Evolutionary conservation across 805 yeast species (phyloP).

Genomic region (Candida parachauliodes): DNA sequence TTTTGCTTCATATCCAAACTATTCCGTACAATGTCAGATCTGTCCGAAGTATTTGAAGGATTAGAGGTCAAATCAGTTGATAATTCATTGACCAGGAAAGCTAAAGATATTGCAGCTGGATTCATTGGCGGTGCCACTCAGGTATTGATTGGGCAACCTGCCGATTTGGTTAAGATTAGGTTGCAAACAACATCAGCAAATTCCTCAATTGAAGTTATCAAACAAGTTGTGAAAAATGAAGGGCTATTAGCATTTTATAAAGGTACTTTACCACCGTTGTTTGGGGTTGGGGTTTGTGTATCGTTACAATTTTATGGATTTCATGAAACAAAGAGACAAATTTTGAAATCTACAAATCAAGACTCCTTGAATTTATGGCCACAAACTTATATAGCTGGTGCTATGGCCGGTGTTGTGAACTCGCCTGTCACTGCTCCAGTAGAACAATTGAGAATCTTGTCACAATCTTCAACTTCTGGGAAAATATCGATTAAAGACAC

Average conservation of each 20-base stretch:
- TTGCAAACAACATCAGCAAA: conserved; percentile 34
- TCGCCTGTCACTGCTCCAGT: conserved; percentile 62
- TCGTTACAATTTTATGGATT: conserved; percentile 69
- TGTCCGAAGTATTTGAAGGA: conserved; percentile 1
- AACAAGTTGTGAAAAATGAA: conserved; percentile 36
- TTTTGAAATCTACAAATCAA: conserved; percentile 27
- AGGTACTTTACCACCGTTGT: conserved; percentile 42
- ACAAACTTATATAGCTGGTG: conserved; percentile 61
- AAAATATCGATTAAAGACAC: conserved; percentile 28
- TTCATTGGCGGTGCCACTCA: conserved; percentile 47
- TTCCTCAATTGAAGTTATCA: conserved; percentile 30
- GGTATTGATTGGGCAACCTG: conserved; percentile 46
- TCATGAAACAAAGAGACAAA: conserved; percentile 63
- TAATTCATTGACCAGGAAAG: conserved; percentile 32
- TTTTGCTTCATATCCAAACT: neutral
- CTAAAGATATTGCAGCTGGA: conserved; percentile 42
- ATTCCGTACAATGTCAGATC: conserved; percentile 7
- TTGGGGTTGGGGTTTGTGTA: conserved; percentile 58
- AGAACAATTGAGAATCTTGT: conserved; percentile 60
- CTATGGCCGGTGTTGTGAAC: conserved; percentile 63
- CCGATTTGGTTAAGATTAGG: conserved; percentile 41
- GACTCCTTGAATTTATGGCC: conserved; percentile 45
- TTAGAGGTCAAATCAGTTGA: conserved; percentile 18
- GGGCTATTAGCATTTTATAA: conserved; percentile 43
- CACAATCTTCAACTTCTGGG: conserved; percentile 45